Evolutionary conservation across 2,329 filamentous ascomycete genomes (phyloP).

Genomic region (Penicillium sp.): DNA sequence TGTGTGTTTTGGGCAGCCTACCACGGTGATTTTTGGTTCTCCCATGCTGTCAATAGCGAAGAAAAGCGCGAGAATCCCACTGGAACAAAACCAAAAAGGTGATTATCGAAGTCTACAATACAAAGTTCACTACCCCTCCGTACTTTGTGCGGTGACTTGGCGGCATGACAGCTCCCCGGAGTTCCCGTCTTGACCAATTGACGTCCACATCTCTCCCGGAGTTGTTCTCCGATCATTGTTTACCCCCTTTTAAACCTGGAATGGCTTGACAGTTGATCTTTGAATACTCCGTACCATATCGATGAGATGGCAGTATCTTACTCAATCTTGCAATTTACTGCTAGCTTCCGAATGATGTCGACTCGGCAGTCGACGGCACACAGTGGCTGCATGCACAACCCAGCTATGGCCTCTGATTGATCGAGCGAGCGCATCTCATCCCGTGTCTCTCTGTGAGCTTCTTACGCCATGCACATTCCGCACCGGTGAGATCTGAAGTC

Average conservation of each 20-base stretch:
- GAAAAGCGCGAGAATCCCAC: not conserved
- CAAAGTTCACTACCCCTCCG: not conserved
- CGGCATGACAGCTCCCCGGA: not conserved
- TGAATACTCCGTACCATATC: not conserved
- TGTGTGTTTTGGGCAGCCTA: not conserved
- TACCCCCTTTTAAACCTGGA: not conserved
- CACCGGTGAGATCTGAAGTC: constrained; percentile 1
- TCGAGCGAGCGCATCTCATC: not conserved
- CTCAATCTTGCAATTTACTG: not conserved
- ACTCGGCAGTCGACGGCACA: not conserved
- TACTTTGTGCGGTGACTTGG: not conserved
- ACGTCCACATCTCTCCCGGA: not conserved
- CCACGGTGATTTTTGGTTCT: not conserved
- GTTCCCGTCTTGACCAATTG: not conserved
- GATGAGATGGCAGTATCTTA: not conserved
- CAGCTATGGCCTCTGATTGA: not conserved
- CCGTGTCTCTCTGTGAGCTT: not conserved
- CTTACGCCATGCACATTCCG: not conserved
- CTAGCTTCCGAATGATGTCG: not conserved
- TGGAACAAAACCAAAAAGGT: not conserved
- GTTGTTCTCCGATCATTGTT: not conserved
- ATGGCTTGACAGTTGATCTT: not conserved
- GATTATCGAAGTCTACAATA: not conserved
- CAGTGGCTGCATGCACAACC: not conserved
- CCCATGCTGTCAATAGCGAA: not conserved